Conservation (phyloP, 73 alveolate genomes). For the Symbiodinium natans region DNA sequence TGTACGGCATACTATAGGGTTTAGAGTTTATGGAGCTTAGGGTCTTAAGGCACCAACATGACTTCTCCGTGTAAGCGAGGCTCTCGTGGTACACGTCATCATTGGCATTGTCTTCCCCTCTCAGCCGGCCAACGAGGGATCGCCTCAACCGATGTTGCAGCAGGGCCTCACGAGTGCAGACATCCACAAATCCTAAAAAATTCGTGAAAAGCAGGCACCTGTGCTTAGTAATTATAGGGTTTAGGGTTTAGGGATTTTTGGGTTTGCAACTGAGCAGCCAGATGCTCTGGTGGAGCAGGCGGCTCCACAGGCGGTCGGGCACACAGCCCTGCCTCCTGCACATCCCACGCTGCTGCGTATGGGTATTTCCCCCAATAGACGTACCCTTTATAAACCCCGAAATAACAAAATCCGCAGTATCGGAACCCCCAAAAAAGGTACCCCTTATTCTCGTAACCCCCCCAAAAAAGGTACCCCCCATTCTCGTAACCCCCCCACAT, state of each 20-base stretch:
- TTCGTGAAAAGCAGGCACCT: no score
- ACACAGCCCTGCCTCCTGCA: not conserved
- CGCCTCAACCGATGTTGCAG: not conserved
- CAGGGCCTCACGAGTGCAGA: not conserved
- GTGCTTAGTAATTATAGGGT: no score
- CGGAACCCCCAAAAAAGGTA: not conserved
- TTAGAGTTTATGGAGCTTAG: no score
- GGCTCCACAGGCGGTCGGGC: not conserved
- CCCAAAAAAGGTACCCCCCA: not conserved
- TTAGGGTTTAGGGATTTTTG: no score
- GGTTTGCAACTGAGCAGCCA: not conserved
- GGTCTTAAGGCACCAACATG: no score
- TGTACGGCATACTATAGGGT: no score
- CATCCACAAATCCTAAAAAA: not conserved
- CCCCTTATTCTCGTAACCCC: not conserved
- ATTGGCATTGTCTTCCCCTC: not conserved
- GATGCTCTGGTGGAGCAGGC: not conserved
- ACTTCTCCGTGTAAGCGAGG: constrained; percentile 7
- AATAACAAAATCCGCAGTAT: no score
- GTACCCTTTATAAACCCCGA: no score
- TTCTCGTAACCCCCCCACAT: not conserved
- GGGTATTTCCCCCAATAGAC: no score
- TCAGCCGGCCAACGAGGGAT: not conserved
- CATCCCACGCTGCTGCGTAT: no score
- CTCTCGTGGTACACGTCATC: constrained; percentile 66